These are phyloP conservation scores for Tulasnella sp. DNA, from an alignment of 768 basidiomycete genomes.

Conservation along the genomic window DNA sequence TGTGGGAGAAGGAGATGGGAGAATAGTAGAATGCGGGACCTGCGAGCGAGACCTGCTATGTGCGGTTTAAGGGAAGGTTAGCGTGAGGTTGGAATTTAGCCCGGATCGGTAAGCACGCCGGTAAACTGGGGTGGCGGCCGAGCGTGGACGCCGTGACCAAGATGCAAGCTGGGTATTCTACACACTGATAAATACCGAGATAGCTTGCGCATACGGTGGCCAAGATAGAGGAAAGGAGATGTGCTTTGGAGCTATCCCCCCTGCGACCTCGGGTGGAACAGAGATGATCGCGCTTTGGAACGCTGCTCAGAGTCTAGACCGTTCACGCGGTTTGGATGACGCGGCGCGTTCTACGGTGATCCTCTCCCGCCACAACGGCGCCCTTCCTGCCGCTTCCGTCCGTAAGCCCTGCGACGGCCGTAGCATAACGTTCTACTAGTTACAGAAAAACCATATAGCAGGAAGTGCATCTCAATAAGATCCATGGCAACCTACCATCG, in stretches of 20 bases:
- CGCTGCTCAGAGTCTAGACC: background rate
- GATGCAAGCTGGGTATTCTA: background rate
- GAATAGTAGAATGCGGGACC: slow-evolving; percentile 11
- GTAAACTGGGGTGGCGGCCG: slow-evolving; percentile 11
- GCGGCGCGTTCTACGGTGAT: background rate
- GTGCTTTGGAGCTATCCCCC: background rate
- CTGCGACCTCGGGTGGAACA: background rate
- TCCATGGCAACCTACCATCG: background rate
- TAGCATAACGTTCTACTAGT: background rate
- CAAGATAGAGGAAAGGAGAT: slow-evolving; percentile 7
- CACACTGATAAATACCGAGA: background rate
- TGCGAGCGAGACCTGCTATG: slow-evolving; percentile 6
- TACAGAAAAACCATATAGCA: background rate
- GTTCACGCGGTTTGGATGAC: background rate
- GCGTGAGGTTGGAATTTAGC: slow-evolving; percentile 21
- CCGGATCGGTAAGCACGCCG: slow-evolving; percentile 25
- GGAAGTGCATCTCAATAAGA: background rate
- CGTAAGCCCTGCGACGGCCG: background rate
- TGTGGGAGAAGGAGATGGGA: slow-evolving; percentile 12
- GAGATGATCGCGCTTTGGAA: background rate
- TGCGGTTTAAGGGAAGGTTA: slow-evolving; percentile 22
- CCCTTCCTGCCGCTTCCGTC: background rate
- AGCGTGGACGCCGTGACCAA: slow-evolving; percentile 1
- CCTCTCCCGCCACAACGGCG: background rate
- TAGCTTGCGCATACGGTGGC: background rate